Evolutionary conservation across 2,329 filamentous ascomycete genomes (phyloP).

Genomic region (Aquanectria penicillioides): DNA sequence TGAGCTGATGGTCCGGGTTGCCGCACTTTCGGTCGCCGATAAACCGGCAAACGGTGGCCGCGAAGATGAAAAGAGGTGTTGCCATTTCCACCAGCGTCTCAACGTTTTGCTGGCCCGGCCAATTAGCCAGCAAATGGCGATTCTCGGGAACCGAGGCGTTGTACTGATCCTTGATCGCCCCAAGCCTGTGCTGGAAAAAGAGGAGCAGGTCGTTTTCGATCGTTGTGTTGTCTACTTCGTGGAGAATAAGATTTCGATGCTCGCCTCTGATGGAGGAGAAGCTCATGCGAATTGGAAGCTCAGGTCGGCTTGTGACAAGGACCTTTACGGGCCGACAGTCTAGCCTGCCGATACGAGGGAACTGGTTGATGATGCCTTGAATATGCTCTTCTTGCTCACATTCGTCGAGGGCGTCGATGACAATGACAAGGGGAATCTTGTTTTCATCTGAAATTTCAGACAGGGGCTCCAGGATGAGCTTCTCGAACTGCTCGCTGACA

Average conservation of each 20-base stretch:
- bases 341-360: conserved; percentile 22
- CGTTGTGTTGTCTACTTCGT: conserved; percentile 43
- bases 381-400: conserved; percentile 43
- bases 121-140: background rate
- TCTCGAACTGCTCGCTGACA: conserved; percentile 51
- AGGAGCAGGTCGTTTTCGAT: conserved; percentile 50
- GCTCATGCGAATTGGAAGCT: conserved; percentile 48
- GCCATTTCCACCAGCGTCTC: conserved; percentile 40
- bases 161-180: conserved; percentile 39
- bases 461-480: conserved; percentile 49
- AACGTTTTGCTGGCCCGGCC: conserved; percentile 9
- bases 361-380: conserved; percentile 42
- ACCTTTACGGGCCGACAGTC: conserved; percentile 42
- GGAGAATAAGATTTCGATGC: conserved; percentile 44
- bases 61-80: conserved; percentile 49
- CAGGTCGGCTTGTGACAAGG: conserved; percentile 54
- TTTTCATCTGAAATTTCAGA: background rate
- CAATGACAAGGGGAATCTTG: conserved; percentile 39
- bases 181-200: conserved; percentile 46
- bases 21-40: conserved; percentile 33
- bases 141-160: conserved; percentile 18
- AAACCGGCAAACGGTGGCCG: conserved; percentile 47
- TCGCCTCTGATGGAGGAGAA: conserved; percentile 43
- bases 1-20: conserved; percentile 35
- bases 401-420: conserved; percentile 49